These are phyloP conservation scores for Alternaria tenuissima DNA, from an alignment of 2,329 filamentous ascomycete genomes.

Conservation along the genomic window DNA sequence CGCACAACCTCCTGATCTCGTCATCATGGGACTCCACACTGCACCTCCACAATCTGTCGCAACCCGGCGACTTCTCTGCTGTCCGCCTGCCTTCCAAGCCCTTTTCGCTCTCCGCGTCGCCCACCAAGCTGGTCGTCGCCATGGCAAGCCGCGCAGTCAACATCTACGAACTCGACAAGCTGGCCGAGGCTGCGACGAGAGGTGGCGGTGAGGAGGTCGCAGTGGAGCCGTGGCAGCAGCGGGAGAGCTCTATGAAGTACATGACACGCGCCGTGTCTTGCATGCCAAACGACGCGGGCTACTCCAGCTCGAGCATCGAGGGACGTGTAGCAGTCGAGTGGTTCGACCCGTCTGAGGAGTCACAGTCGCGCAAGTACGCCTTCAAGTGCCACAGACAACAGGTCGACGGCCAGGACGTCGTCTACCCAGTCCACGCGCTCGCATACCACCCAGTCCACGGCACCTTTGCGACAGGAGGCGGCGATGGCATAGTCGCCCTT, in stretches of 20 bases:
- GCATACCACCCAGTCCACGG: slow-evolving; percentile 84
- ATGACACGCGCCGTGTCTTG: slow-evolving; percentile 92
- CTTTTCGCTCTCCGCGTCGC: slow-evolving; percentile 80
- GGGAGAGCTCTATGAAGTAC: slow-evolving; percentile 94
- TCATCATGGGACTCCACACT: slow-evolving; percentile 94
- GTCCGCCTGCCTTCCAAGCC: slow-evolving; percentile 84
- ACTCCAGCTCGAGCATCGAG: slow-evolving; percentile 91
- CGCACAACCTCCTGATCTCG: slow-evolving; percentile 81
- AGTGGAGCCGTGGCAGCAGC: slow-evolving; percentile 86
- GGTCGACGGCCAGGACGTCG: slow-evolving; percentile 75
- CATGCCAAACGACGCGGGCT: slow-evolving; percentile 96
- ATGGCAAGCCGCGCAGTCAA: slow-evolving; percentile 94
- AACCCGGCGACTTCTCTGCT: slow-evolving; percentile 65
- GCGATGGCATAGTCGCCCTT: slow-evolving; percentile 88
- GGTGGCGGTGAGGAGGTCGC: slow-evolving; percentile 48
- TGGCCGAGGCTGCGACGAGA: slow-evolving; percentile 55
- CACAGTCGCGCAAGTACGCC: slow-evolving; percentile 92
- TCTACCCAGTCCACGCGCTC: slow-evolving; percentile 90
- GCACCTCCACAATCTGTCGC: slow-evolving; percentile 76
- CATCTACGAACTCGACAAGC: slow-evolving; percentile 85
- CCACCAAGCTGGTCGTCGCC: slow-evolving; percentile 89
- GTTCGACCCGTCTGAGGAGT: slow-evolving; percentile 90
- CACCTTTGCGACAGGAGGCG: slow-evolving; percentile 88
- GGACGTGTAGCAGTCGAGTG: slow-evolving; percentile 96
- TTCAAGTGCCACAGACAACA: slow-evolving; percentile 97